Evolutionary conservation across 805 yeast species (phyloP).

Genomic region (Blastobotrys muscicola): DNA sequence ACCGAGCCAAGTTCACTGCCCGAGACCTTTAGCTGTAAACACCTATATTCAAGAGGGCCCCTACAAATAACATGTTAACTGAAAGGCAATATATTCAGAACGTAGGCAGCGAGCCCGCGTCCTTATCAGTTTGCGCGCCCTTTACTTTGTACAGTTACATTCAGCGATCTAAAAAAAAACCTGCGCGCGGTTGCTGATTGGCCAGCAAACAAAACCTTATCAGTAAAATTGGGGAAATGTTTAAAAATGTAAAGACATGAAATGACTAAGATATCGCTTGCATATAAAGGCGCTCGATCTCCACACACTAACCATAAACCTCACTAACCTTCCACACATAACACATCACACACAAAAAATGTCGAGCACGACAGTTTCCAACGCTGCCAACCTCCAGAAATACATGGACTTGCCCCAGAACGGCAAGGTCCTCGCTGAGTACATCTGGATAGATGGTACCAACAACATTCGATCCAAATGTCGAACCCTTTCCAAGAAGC

Average conservation of each 20-base stretch:
- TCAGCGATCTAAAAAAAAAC: neutral
- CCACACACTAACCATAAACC: no score
- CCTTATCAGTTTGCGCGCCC: neutral
- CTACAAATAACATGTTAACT: no score
- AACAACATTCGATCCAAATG: conserved; percentile 92
- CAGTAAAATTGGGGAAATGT: neutral
- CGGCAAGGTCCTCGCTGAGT: conserved; percentile 87
- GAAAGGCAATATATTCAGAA: no score
- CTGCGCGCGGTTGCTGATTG: no score
- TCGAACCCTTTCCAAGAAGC: conserved; percentile 65
- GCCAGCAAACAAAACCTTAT: no score
- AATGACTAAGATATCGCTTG: no score
- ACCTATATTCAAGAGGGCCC: no score
- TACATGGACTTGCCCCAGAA: conserved; percentile 77
- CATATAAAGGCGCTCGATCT: no score
- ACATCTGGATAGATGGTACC: conserved; percentile 94
- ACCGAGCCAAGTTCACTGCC: neutral
- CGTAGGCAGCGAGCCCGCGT: no score
- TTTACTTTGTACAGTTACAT: neutral
- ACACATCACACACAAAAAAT: conserved; percentile 4
- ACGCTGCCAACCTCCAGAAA: conserved; percentile 45
- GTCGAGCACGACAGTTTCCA: conserved; percentile 17
- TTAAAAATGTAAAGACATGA: neutral
- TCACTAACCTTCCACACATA: neutral
- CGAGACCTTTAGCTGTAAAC: no score